A percentile compares a stretch with the other conserved stretches of the same genome.
Evolutionary conservation across 2,329 filamentous ascomycete genomes (phyloP).

Genomic region (Colletotrichum scovillei): DNA sequence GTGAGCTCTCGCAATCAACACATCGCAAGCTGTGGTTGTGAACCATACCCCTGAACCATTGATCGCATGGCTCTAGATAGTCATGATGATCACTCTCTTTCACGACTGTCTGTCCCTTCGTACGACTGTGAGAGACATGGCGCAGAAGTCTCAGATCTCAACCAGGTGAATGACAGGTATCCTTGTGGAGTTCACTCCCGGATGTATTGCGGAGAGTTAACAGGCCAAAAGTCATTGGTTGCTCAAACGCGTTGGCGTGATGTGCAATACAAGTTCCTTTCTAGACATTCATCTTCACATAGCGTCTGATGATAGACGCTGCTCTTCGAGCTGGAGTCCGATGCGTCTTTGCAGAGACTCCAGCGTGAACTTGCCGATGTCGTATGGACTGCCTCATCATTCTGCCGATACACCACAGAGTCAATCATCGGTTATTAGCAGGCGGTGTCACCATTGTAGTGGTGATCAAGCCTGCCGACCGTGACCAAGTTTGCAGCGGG

Average conservation of each 20-base stretch:
- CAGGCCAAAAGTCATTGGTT: neutral
- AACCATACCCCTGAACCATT: constrained; percentile 4
- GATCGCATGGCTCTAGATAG: neutral
- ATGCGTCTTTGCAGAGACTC: neutral
- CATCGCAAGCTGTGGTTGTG: neutral
- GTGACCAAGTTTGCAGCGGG: neutral
- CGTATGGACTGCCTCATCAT: neutral
- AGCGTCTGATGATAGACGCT: neutral
- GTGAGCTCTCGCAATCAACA: neutral
- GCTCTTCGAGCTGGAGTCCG: no score
- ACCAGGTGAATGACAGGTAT: neutral
- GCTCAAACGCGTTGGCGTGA: neutral
- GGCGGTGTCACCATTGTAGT: neutral
- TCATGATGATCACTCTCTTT: neutral
- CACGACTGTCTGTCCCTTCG: neutral
- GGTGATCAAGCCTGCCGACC: neutral
- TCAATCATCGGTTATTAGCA: neutral
- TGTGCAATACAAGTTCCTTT: neutral
- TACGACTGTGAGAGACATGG: neutral
- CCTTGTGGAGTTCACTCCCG: neutral
- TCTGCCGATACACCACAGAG: neutral
- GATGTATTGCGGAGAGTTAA: neutral
- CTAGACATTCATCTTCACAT: neutral
- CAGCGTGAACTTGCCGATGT: no score
- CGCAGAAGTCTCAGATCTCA: neutral